A percentile compares a stretch with the other conserved stretches of the same genome.
These are phyloP conservation scores for Russula ochroleuca DNA, from an alignment of 768 basidiomycete species.

Conservation along the genomic window DNA sequence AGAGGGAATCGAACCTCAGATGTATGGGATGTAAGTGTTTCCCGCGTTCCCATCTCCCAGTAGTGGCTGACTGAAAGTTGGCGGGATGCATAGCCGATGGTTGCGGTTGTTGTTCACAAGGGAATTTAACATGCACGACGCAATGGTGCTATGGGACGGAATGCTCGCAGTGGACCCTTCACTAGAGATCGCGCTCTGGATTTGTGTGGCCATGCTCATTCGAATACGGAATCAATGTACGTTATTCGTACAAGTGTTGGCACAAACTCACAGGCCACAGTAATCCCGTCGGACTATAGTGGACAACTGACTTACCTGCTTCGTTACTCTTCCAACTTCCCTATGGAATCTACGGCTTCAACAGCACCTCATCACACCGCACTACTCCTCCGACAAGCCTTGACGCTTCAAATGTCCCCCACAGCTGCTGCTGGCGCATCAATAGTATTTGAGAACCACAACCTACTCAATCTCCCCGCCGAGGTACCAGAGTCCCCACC, in stretches of 20 bases:
- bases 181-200: constrained; percentile 74
- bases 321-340: constrained; percentile 68
- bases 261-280: constrained; percentile 39
- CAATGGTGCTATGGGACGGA: constrained; percentile 93
- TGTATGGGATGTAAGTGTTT: constrained; percentile 83
- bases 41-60: neutral
- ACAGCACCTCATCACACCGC: constrained; percentile 50
- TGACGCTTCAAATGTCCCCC: constrained; percentile 70
- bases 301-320: constrained; percentile 78
- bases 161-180: constrained; percentile 84
- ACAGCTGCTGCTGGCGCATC: constrained; percentile 72
- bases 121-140: constrained; percentile 76
- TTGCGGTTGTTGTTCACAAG: constrained; percentile 88
- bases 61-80: constrained; percentile 12
- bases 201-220: constrained; percentile 92
- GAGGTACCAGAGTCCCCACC: constrained; percentile 54
- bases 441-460: constrained; percentile 77
- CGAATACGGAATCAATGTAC: constrained; percentile 85
- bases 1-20: constrained; percentile 89
- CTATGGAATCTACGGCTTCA: constrained; percentile 36
- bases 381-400: constrained; percentile 79
- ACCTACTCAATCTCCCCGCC: constrained; percentile 64
- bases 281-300: constrained; percentile 84
- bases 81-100: constrained; percentile 65
- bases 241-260: constrained; percentile 32